Evolutionary conservation across 1,139 yeast species (phyloP).

Genomic region (Geotrichum macrosporum): DNA sequence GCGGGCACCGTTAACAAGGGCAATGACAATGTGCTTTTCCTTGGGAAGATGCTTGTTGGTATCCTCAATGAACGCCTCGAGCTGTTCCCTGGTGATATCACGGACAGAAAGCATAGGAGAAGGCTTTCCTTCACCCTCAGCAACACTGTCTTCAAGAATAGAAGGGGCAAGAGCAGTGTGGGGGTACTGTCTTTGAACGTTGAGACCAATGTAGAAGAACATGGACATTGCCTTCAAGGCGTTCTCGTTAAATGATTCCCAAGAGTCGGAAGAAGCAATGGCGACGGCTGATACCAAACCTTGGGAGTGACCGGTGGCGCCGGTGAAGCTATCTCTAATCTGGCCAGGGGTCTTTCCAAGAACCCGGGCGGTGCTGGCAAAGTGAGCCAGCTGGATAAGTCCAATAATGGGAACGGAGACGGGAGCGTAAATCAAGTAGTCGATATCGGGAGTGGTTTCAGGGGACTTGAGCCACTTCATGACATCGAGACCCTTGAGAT

Average conservation of each 20-base stretch:
- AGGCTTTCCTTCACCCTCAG: conserved; percentile 93
- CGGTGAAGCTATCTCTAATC: conserved; percentile 63
- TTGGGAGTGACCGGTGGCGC: conserved; percentile 98
- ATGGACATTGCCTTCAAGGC: conserved; percentile 76
- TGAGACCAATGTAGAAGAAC: conserved; percentile 87
- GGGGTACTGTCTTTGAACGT: conserved; percentile 88
- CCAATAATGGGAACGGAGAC: conserved; percentile 95
- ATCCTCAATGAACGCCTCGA: conserved; percentile 70
- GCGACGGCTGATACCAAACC: conserved; percentile 94
- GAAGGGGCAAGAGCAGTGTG: conserved; percentile 92
- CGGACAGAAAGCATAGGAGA: conserved; percentile 95
- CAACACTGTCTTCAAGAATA: conserved; percentile 85
- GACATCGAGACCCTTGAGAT: conserved; percentile 89
- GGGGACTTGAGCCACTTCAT: conserved; percentile 81
- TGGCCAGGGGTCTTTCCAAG: conserved; percentile 89
- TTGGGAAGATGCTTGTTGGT: conserved; percentile 91
- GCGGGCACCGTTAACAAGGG: conserved; percentile 92
- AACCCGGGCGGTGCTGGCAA: conserved; percentile 78
- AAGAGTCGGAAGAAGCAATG: conserved; percentile 75
- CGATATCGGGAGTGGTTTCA: conserved; percentile 83
- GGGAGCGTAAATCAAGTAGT: conserved; percentile 84
- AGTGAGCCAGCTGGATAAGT: conserved; percentile 90
- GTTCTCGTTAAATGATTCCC: conserved; percentile 74
- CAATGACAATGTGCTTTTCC: conserved; percentile 85
- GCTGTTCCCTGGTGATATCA: conserved; percentile 76